These are phyloP conservation scores for Arthrobotrys sinensis DNA, from an alignment of 2,329 filamentous ascomycete species.

Conservation along the genomic window DNA sequence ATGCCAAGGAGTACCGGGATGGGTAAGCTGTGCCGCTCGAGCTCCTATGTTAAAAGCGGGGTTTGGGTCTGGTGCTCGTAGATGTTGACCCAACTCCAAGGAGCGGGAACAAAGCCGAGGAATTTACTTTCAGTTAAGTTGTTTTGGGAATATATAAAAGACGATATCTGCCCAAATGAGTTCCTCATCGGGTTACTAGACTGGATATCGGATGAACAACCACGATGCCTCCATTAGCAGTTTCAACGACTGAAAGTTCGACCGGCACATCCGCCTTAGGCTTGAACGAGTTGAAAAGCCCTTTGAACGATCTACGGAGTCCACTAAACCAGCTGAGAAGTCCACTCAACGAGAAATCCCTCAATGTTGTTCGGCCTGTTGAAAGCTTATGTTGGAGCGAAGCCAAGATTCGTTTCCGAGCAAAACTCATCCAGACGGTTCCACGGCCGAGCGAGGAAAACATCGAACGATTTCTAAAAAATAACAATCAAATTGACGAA, in stretches of 20 bases:
- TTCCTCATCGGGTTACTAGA: not conserved
- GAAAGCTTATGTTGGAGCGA: constrained; percentile 22
- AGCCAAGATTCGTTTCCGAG: constrained; percentile 14
- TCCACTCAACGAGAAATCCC: not conserved
- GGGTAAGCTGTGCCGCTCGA: not conserved
- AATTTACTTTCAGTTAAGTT: not conserved
- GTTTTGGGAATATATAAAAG: not conserved
- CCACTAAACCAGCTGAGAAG: not conserved
- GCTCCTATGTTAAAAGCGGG: not conserved
- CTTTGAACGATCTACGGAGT: not conserved
- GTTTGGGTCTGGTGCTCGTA: not conserved
- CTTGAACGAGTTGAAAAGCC: not conserved
- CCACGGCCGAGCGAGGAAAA: constrained; percentile 20
- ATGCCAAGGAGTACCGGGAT: not conserved
- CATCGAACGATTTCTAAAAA: constrained; percentile 22
- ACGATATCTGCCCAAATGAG: no score
- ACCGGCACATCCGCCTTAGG: not conserved
- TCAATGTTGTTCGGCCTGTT: not conserved
- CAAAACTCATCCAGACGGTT: not conserved
- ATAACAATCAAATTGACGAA: constrained; percentile 21
- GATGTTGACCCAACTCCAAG: not conserved
- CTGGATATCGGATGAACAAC: not conserved
- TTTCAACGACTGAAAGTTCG: not conserved
- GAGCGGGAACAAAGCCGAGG: no score
- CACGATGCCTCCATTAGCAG: not conserved